Percentiles rank a stretch among this genome's conserved stretches.
Conservation (phyloP, 1,284 basidiomycete species). For the Pholiota adiposa region DNA sequence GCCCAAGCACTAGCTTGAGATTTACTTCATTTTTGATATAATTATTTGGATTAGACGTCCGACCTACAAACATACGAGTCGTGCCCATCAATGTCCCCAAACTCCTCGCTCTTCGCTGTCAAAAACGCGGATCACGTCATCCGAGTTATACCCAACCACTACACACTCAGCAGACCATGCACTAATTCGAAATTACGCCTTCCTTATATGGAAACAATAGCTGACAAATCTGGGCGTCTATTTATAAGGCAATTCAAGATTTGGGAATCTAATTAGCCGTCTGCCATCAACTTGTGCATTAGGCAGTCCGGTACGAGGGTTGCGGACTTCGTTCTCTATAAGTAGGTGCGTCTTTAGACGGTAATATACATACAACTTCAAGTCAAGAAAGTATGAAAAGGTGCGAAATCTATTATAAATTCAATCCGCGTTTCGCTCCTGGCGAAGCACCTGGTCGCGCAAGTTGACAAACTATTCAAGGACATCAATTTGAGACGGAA, state of each 20-base stretch:
- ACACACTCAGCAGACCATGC: too few species aligned
- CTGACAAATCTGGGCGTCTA: conserved; percentile 12
- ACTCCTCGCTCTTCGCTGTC: too few species aligned
- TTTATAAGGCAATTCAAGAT: not conserved
- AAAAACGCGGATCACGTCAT: too few species aligned
- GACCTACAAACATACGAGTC: too few species aligned
- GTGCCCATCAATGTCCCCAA: too few species aligned
- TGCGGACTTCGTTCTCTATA: not conserved
- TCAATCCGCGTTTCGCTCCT: not conserved
- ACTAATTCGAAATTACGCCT: not conserved
- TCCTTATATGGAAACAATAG: not conserved
- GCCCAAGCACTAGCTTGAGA: too few species aligned
- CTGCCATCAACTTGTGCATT: not conserved
- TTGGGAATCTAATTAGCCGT: not conserved
- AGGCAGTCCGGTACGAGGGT: not conserved
- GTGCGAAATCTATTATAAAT: too few species aligned
- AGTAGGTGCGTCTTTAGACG: too few species aligned
- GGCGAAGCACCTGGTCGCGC: conserved; percentile 23
- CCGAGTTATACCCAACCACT: too few species aligned
- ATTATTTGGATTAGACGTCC: too few species aligned
- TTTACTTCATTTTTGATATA: too few species aligned
- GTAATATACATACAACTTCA: not conserved
- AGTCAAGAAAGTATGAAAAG: not conserved
- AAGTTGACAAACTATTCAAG: conserved; percentile 33
- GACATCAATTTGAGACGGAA: not conserved